phyloP scores from a whole-genome alignment of 2,329 filamentous ascomycete species.

The Hypoxylon sp. region DNA sequence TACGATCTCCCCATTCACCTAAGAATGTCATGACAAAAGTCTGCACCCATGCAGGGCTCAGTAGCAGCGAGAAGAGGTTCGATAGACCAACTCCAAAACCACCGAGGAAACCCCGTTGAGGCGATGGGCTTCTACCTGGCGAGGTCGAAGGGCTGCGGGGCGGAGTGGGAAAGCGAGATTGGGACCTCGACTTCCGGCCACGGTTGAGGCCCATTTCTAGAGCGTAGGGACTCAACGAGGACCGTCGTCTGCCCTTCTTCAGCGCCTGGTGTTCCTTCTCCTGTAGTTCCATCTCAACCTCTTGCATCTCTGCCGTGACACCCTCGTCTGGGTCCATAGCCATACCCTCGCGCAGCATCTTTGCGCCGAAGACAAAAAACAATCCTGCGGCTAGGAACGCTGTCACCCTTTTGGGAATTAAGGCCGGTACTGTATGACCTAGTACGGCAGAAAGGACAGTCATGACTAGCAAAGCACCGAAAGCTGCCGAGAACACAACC shows the following conservation, averaged over 20 bases:
- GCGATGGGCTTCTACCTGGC: conserved; percentile 73
- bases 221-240: conserved; percentile 80
- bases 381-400: conserved; percentile 87
- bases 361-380: conserved; percentile 91
- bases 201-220: conserved; percentile 83
- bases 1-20: conserved; percentile 97
- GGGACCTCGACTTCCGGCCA: conserved; percentile 77
- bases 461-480: conserved; percentile 92
- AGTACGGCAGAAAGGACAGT: conserved; percentile 93
- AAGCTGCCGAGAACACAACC: conserved; percentile 95
- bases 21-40: conserved; percentile 99
- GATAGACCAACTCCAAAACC: conserved; percentile 70
- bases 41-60: conserved; percentile 98
- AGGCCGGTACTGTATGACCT: conserved; percentile 89
- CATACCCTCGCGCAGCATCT: conserved; percentile 87
- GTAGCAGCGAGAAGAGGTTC: conserved; percentile 88
- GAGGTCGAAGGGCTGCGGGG: conserved; percentile 86
- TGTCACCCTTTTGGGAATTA: conserved; percentile 92
- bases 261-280: conserved; percentile 88
- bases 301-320: conserved; percentile 96
- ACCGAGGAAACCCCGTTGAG: conserved; percentile 56
- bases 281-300: conserved; percentile 93
- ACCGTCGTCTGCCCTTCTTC: conserved; percentile 75
- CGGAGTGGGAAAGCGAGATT: conserved; percentile 83
- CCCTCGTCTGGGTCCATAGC: conserved; percentile 92